Conservation (phyloP, 2,329 filamentous ascomycete genomes). For the Lachnellula subtilissima region DNA sequence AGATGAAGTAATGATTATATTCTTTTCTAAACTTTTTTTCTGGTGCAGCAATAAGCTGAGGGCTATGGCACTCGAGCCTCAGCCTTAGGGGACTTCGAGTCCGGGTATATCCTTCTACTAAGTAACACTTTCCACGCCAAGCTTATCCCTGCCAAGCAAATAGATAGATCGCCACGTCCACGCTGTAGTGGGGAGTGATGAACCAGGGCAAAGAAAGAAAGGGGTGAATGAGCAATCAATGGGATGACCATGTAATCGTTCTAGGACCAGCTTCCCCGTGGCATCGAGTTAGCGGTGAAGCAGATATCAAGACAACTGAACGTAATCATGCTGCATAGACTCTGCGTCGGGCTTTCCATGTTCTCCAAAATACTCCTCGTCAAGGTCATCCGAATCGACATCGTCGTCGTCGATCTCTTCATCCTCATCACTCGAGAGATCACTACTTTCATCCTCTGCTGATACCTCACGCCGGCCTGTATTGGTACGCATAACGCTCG, state of each 20-base stretch:
- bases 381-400: conserved; percentile 69
- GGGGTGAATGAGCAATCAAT: background rate
- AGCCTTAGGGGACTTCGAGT: background rate
- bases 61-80: background rate
- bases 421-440: conserved; percentile 71
- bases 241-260: background rate
- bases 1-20: background rate
- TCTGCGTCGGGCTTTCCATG: conserved; percentile 48
- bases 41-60: background rate
- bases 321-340: conserved; percentile 55
- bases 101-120: conserved; percentile 14
- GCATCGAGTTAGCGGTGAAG: conserved; percentile 3
- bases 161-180: conserved; percentile 1
- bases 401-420: conserved; percentile 68
- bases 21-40: conserved; percentile 3
- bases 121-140: conserved; percentile 4
- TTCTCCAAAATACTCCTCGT: conserved; percentile 57
- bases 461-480: conserved; percentile 39
- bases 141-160: conserved; percentile 2
- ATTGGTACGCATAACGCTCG: conserved; percentile 68
- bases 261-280: conserved; percentile 2
- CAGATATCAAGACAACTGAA: conserved; percentile 37
- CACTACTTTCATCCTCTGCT: conserved; percentile 54
- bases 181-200: background rate
- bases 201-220: conserved; percentile 1